A percentile compares a stretch with the other conserved stretches of the same genome.
These are phyloP conservation scores for Epichloe elymi DNA, from an alignment of 2,329 filamentous ascomycete genomes.

Conservation along the genomic window DNA sequence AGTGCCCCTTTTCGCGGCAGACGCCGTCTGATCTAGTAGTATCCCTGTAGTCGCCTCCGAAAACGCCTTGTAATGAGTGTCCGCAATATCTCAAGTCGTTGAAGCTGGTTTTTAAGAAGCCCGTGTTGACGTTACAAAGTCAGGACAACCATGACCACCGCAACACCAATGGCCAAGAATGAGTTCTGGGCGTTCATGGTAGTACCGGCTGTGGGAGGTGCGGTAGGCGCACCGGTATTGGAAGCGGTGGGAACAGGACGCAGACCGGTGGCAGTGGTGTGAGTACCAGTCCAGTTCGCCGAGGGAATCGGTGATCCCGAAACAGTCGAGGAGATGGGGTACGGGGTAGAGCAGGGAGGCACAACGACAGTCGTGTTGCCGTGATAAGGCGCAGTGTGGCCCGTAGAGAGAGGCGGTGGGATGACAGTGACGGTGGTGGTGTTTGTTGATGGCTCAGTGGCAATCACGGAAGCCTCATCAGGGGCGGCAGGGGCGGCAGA, in stretches of 20 bases:
- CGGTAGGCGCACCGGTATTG: not conserved
- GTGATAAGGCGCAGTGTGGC: not conserved
- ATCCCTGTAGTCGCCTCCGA: not conserved
- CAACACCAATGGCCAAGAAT: conserved; percentile 6
- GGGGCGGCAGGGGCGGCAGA: not conserved
- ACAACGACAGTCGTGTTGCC: not conserved
- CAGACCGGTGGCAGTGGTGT: not conserved
- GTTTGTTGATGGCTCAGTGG: not conserved
- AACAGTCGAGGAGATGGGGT: not conserved
- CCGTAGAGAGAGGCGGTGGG: not conserved
- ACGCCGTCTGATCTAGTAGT: not conserved
- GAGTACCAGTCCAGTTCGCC: conserved; percentile 1
- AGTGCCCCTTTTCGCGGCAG: not conserved
- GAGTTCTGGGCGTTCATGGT: conserved; percentile 3
- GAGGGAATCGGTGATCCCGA: conserved; percentile 1
- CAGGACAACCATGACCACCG: conserved; percentile 5
- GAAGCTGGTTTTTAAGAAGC: not conserved
- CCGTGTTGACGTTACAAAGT: not conserved
- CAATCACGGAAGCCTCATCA: not conserved
- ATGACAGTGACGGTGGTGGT: not conserved
- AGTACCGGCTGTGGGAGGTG: conserved; percentile 1
- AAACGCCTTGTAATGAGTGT: not conserved
- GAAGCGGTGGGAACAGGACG: not conserved
- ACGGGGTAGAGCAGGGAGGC: not conserved
- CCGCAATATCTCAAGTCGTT: not conserved